phyloP scores from a whole-genome alignment of 2,329 filamentous ascomycete species.

The Botrytis deweyae region DNA sequence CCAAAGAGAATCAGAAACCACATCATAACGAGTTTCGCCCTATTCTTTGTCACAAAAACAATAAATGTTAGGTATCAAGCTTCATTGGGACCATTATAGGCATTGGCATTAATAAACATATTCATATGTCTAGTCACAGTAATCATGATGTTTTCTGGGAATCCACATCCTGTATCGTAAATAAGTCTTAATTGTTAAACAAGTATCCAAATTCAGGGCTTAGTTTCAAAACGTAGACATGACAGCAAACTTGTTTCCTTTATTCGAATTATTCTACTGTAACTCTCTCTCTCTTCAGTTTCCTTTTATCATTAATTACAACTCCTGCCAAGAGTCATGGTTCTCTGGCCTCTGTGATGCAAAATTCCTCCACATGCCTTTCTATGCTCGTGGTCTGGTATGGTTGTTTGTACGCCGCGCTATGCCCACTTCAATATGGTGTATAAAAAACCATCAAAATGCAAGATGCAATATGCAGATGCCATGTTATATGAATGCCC shows the following conservation, averaged over 20 bases:
- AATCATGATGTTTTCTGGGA: neutral
- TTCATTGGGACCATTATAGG: neutral
- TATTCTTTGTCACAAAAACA: conserved; percentile 1
- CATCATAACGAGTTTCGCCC: neutral
- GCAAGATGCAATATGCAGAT: conserved; percentile 8
- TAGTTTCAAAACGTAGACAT: neutral
- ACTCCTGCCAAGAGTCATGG: neutral
- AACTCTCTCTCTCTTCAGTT: no score
- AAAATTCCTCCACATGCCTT: conserved; percentile 12
- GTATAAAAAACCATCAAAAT: conserved; percentile 4
- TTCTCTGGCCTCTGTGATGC: conserved; percentile 10
- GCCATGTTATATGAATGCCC: neutral
- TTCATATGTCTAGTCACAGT: neutral
- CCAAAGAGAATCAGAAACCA: neutral
- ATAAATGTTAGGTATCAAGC: neutral
- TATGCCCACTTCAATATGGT: conserved; percentile 9
- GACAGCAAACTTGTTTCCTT: neutral
- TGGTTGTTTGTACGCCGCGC: conserved; percentile 16
- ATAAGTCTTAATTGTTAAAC: neutral
- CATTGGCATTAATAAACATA: neutral
- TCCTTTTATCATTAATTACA: conserved; percentile 9
- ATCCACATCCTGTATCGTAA: neutral
- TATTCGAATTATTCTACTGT: conserved; percentile 1
- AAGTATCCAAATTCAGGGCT: neutral
- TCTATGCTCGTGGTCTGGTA: conserved; percentile 15